These are phyloP conservation scores for Fusarium odoratissimum DNA, from an alignment of 2,329 filamentous ascomycete species.

Conservation along the genomic window DNA sequence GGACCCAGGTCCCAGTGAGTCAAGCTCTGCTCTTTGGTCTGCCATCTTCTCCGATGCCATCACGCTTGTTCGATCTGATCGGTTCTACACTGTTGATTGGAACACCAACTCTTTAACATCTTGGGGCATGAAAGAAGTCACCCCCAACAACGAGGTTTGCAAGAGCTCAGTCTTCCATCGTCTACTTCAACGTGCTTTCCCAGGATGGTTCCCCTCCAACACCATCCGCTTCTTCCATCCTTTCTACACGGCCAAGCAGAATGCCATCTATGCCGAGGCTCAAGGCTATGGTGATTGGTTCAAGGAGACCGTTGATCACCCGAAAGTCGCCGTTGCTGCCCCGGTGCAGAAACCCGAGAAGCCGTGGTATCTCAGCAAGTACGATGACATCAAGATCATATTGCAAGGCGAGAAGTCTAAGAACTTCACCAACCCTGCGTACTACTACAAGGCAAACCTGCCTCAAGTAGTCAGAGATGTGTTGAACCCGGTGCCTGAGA, in stretches of 20 bases:
- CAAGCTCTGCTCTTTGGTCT: constrained; percentile 64
- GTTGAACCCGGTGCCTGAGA: neutral
- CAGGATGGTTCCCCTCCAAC: constrained; percentile 35
- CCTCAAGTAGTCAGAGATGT: neutral
- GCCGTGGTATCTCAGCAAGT: neutral
- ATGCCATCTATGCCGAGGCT: constrained; percentile 15
- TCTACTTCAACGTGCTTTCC: constrained; percentile 36
- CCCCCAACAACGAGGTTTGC: constrained; percentile 26
- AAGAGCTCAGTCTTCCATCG: constrained; percentile 43
- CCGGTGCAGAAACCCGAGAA: neutral
- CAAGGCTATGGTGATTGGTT: constrained; percentile 22
- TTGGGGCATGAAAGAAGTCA: constrained; percentile 42
- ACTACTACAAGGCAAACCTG: neutral
- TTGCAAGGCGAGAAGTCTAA: neutral
- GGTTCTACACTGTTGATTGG: constrained; percentile 69
- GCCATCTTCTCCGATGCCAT: constrained; percentile 79
- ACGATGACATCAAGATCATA: neutral
- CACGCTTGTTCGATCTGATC: constrained; percentile 74
- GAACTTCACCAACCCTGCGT: constrained; percentile 6
- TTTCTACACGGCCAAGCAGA: constrained; percentile 36
- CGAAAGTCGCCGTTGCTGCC: neutral
- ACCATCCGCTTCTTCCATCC: constrained; percentile 41
- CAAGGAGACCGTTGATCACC: neutral
- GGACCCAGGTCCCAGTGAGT: constrained; percentile 74
- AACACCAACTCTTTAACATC: constrained; percentile 52